Base-by-base conservation (phyloP, 2,329 filamentous ascomycete species). In the Fusarium secorum region DNA sequence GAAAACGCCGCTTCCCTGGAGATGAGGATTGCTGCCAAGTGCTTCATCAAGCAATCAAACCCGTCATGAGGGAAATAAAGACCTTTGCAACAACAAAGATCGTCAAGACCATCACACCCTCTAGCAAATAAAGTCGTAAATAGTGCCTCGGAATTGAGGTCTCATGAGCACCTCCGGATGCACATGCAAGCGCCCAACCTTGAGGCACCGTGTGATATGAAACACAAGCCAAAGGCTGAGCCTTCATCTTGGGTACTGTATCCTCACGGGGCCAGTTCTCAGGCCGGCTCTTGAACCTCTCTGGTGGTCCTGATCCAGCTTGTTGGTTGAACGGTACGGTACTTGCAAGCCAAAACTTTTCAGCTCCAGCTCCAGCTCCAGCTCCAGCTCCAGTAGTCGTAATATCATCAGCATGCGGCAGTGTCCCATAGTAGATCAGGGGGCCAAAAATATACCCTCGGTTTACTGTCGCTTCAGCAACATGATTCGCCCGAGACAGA, bases 141-240 rank as follows among this genome's bases (percentile, higher is more conserved):
- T 72, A 60, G 63, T 70, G 56, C 69, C 69, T 72, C 69, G 69
- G 69, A 54, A 48, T 56, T 38, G 57, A 74, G 60, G 71, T 74
- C 69, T 68, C 60, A 73, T 72, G 69, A 72, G 69, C 69, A 60
- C 61, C 52, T 71, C 57, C 38, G 46, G 38, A 65, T 64, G 68
- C 60, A 68, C 70, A 73, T 74, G 72, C 72, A 71, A 63, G 59
- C 67, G 61, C 67, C 70, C 59, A 58, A 22, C 48, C 51, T 35
- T 62, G 55, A 66, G 51, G 60, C 53, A 39, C 62, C 32, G 28
- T 48, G 32, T 53, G 22, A 26, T 58, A 35, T 57, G 60, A 54
- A 61, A 54, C 57, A 38, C 33, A 26, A 48, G 45, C 52, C 60
- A 52, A 52, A 28, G 48, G 41, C 22, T 11, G 26, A 32, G 36